Evolutionary conservation across 768 basidiomycete genomes (phyloP).

Genomic region (Sporobolomyces pararoseus): DNA sequence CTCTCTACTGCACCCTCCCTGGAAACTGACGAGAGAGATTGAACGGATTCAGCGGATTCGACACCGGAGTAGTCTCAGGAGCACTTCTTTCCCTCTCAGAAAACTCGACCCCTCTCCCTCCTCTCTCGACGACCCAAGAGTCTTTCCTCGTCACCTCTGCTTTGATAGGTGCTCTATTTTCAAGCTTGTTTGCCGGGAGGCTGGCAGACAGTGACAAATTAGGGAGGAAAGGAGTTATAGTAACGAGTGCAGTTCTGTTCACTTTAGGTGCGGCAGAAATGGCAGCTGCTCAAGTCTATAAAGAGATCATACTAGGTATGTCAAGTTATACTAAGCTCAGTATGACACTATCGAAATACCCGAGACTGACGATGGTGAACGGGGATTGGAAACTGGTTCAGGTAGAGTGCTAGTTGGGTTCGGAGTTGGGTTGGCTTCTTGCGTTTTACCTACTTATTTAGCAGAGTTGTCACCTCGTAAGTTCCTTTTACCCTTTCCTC

Average conservation of each 20-base stretch:
- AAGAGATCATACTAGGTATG: conserved; percentile 37
- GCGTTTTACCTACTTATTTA: conserved; percentile 34
- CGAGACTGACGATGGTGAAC: background rate
- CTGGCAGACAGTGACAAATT: conserved; percentile 12
- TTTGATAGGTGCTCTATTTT: conserved; percentile 12
- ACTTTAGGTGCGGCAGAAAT: conserved; percentile 37
- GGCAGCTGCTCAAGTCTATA: conserved; percentile 32
- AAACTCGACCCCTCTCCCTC: background rate
- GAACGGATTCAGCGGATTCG: conserved; percentile 17
- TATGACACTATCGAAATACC: background rate
- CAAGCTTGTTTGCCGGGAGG: conserved; percentile 18
- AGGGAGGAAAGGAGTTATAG: conserved; percentile 34
- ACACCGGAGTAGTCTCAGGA: conserved; percentile 34
- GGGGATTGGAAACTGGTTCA: background rate
- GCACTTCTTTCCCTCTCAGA: conserved; percentile 31
- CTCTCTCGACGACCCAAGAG: conserved; percentile 25
- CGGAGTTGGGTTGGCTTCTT: conserved; percentile 32
- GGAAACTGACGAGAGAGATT: background rate
- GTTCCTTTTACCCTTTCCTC: background rate
- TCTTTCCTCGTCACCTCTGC: conserved; percentile 31
- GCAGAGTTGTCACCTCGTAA: conserved; percentile 36
- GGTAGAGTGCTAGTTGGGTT: conserved; percentile 32
- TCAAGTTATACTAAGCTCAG: too few relatives aligned
- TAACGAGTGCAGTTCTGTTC: conserved; percentile 28
- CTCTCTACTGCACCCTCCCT: background rate